These are phyloP conservation scores for Ascochyta clinopodiicola DNA, from an alignment of 2,329 filamentous ascomycete genomes.

Conservation along the genomic window DNA sequence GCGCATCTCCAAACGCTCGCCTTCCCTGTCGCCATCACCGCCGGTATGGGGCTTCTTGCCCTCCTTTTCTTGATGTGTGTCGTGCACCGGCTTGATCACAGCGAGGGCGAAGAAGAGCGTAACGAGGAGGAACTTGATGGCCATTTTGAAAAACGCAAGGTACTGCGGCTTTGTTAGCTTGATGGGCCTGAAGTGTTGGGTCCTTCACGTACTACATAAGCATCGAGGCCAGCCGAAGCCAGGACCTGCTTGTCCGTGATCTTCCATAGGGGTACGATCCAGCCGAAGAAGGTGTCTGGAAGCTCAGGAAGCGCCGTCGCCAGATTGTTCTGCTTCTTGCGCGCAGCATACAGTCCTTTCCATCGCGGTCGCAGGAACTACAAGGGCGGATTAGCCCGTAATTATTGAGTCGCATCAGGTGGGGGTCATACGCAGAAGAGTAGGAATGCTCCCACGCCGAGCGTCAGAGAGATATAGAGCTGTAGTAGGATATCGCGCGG, in stretches of 20 bases:
- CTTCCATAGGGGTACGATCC: slow-evolving; percentile 84
- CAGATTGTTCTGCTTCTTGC: slow-evolving; percentile 76
- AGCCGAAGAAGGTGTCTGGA: slow-evolving; percentile 85
- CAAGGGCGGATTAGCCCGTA: slow-evolving; percentile 30
- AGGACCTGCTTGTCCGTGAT: slow-evolving; percentile 91
- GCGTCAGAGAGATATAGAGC: slow-evolving; percentile 71
- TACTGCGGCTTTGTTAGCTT: slow-evolving; percentile 61
- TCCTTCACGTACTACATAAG: slow-evolving; percentile 74
- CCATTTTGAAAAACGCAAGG: slow-evolving; percentile 94
- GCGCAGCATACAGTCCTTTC: slow-evolving; percentile 87
- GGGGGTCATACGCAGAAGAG: slow-evolving; percentile 71
- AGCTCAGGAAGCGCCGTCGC: slow-evolving; percentile 75
- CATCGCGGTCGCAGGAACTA: slow-evolving; percentile 88
- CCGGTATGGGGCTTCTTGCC: slow-evolving; percentile 28
- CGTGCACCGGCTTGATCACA: slow-evolving; percentile 86
- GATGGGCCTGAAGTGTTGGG: no score
- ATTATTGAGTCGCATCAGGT: slow-evolving; percentile 1
- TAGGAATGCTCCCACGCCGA: slow-evolving; percentile 75
- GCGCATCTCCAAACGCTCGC: slow-evolving; percentile 27
- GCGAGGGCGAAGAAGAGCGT: slow-evolving; percentile 82
- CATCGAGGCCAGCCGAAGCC: slow-evolving; percentile 88
- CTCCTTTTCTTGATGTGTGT: slow-evolving; percentile 59
- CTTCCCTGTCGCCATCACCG: slow-evolving; percentile 18
- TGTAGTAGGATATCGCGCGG: slow-evolving; percentile 63
- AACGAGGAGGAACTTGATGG: slow-evolving; percentile 79